Percentiles rank a stretch among this genome's conserved stretches.
phyloP scores from a whole-genome alignment of 345 rosid species.

The Angophora floribunda region DNA sequence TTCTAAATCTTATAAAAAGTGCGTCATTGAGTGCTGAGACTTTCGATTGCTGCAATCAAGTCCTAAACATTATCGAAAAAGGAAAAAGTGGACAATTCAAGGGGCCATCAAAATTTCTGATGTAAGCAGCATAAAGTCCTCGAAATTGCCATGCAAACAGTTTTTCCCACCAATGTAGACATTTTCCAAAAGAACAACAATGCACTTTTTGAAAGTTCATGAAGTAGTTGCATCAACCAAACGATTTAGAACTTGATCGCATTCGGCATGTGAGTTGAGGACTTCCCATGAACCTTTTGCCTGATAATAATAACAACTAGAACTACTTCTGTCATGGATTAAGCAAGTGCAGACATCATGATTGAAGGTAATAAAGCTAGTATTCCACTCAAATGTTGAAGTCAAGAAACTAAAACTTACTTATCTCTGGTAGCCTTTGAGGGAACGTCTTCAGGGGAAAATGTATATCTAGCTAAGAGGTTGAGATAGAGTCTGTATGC shows the following conservation, averaged over 20 bases:
- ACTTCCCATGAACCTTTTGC: no score
- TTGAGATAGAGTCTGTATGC: slow-evolving; percentile 45
- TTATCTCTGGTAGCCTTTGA: slow-evolving; percentile 12
- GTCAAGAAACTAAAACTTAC: slow-evolving; percentile 9
- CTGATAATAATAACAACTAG: not conserved
- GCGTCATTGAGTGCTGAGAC: no score
- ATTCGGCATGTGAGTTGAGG: not conserved
- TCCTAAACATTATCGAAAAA: not conserved
- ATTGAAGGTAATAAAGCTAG: not conserved
- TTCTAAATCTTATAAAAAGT: no score
- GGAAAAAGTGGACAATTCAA: not conserved
- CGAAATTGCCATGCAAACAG: not conserved
- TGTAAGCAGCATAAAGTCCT: not conserved
- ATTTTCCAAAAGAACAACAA: not conserved
- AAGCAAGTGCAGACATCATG: not conserved
- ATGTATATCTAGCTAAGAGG: slow-evolving; percentile 24
- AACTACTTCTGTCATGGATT: not conserved
- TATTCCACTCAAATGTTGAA: not conserved
- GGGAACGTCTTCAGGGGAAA: slow-evolving; percentile 10
- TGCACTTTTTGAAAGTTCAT: not conserved
- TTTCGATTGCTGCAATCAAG: not conserved
- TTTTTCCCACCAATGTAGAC: not conserved
- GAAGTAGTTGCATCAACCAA: not conserved
- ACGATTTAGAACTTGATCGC: not conserved
- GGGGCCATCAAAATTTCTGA: not conserved